Evolutionary conservation across 257 asterid species (phyloP).

Genomic region (Asclepias syriaca): DNA sequence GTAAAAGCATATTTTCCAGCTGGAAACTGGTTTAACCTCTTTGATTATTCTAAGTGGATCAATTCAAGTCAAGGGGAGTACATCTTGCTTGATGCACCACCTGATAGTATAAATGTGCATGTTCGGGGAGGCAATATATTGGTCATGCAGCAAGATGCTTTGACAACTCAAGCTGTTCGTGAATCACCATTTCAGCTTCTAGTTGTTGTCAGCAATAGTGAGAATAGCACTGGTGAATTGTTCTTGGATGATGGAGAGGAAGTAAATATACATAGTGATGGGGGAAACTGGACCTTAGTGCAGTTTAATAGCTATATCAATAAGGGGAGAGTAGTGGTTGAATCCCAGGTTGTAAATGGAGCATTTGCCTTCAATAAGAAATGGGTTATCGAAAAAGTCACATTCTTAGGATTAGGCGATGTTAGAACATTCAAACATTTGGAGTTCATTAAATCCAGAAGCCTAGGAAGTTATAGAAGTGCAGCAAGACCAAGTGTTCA

Average conservation of each 20-base stretch:
- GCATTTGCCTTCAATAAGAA: conserved; percentile 27
- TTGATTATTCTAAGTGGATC: conserved; percentile 25
- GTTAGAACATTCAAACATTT: conserved; percentile 11
- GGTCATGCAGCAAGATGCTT: conserved; percentile 40
- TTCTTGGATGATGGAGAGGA: conserved; percentile 44
- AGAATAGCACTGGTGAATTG: conserved; percentile 33
- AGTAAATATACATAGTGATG: conserved; percentile 27
- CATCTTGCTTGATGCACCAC: conserved; percentile 32
- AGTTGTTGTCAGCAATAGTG: conserved; percentile 30
- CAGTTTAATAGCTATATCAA: conserved; percentile 18
- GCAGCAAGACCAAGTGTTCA: conserved; percentile 7
- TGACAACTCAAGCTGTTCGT: conserved; percentile 39
- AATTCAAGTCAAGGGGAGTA: conserved; percentile 23
- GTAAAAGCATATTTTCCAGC: conserved; percentile 40
- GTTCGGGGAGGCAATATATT: conserved; percentile 36
- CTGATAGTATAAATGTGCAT: conserved; percentile 33
- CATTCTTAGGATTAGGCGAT: conserved; percentile 32
- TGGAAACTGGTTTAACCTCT: conserved; percentile 44
- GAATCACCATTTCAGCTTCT: conserved; percentile 33
- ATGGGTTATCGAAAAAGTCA: conserved; percentile 29
- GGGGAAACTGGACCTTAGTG: conserved; percentile 33
- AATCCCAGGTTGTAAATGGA: conserved; percentile 29
- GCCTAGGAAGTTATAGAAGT: conserved; percentile 13
- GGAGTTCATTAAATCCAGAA: conserved; percentile 14
- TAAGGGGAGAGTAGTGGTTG: conserved; percentile 17